phyloP scores from a whole-genome alignment of 2,329 filamentous ascomycete species.

The Metarhizium robertsii region DNA sequence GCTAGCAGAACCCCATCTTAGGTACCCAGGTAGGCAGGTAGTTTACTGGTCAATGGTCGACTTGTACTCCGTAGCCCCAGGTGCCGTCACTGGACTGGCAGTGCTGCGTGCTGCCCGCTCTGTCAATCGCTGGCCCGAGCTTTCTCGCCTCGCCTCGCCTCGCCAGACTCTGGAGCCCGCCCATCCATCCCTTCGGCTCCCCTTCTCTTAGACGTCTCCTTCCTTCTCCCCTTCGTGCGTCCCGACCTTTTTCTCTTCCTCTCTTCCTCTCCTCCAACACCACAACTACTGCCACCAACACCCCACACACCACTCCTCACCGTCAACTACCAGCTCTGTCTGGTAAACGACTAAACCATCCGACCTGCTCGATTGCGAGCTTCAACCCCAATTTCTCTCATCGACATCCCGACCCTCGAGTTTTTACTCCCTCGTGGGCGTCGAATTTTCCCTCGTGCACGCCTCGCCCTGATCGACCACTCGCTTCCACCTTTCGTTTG shows the following conservation, averaged over 20 bases:
- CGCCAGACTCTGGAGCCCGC: background rate
- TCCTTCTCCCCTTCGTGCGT: conserved; percentile 1
- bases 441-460: background rate
- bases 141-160: background rate
- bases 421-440: background rate
- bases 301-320: conserved; percentile 6
- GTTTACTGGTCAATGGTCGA: no score
- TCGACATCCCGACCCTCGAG: background rate
- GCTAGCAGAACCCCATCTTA: no score
- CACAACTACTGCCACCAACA: background rate
- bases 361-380: background rate
- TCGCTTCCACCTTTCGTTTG: background rate
- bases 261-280: conserved; percentile 7
- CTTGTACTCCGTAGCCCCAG: background rate
- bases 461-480: background rate
- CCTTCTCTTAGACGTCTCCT: background rate
- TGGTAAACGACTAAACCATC: conserved; percentile 4
- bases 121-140: background rate
- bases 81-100: no score
- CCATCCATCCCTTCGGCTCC: background rate
- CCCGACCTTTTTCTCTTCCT: conserved; percentile 5
- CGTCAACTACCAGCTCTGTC: conserved; percentile 2
- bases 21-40: no score
- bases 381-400: background rate
- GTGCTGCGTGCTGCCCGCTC: background rate